Base-by-base conservation (phyloP, 2,329 filamentous ascomycete genomes). In the Colletotrichum sansevieriae region DNA sequence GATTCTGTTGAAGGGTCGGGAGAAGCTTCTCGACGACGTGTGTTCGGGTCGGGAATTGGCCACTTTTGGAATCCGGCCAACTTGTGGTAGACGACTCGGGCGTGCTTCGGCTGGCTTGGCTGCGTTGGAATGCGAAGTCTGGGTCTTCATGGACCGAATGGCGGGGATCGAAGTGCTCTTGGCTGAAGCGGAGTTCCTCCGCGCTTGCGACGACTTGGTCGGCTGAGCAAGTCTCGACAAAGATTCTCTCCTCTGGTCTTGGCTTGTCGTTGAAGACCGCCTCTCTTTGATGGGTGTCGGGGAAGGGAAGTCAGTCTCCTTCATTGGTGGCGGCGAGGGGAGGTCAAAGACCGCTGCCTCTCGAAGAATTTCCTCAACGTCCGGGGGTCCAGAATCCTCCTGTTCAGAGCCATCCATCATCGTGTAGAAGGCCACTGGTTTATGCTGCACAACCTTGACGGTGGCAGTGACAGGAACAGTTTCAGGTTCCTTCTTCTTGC, bases 41-140 rank as follows among this genome's bases (percentile, higher is more conserved):
- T 88, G 88, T 70, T 91, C 87, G 41, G 89, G 83, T 61, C 90
- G 87, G 54, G 87, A 89, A 52, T 89, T 93, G 35, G 95, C 84
- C 4, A 97, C 93, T 74, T 90, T 90, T 9, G 95, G 95, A 59
- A 97, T 97, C 15, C 95, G 89, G 9, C 94, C 95, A 54, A 97
- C 90, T 73, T 95, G 93, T 33, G 90, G 89, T 18, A 97, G 82
- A 64, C 94, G 87, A 75, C 89, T 92, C 10, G 88, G 88, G 4
- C 82, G 81, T 20, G 71, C 73, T 33, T 66, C 69, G 12, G 61
- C 61, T 39, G 64, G 54, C 58, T 70, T 63, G 7, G 58, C 51
- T 11, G 63, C 41, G 20, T 18, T 63, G 5, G 59, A 33, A 22
- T 68, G 67, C 9, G 67, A 39, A 4, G 54, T 52, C 35, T 63